phyloP scores from a whole-genome alignment of 257 asterid species.

The Nicotiana benthamiana region DNA sequence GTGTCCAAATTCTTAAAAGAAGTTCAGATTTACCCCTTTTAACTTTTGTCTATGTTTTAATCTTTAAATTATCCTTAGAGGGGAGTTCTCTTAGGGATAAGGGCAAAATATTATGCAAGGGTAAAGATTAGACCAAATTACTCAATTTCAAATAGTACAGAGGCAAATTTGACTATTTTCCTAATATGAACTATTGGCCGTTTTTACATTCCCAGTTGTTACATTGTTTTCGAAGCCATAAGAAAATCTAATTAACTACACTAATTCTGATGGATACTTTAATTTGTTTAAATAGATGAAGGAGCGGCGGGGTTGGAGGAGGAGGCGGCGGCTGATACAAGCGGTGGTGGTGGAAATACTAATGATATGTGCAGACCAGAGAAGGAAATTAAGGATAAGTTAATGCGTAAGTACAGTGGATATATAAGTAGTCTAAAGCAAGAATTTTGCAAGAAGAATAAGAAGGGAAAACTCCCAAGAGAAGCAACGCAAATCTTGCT shows the following conservation, averaged over 20 bases:
- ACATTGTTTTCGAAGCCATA: neutral
- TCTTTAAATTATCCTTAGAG: no score
- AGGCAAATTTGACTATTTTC: no score
- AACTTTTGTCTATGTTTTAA: no score
- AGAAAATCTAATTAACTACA: neutral
- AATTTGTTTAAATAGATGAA: neutral
- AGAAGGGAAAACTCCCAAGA: constrained; percentile 13
- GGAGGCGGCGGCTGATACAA: neutral
- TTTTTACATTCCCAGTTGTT: neutral
- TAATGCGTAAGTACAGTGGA: constrained; percentile 12
- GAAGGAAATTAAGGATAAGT: constrained; percentile 6
- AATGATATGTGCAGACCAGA: neutral
- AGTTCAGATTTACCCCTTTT: no score
- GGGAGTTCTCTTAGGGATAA: no score
- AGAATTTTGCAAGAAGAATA: constrained; percentile 6
- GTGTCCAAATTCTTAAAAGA: no score
- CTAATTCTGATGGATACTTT: neutral
- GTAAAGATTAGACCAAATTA: no score
- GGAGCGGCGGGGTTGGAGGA: neutral
- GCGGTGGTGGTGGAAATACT: neutral
- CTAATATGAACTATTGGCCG: no score
- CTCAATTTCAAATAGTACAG: neutral
- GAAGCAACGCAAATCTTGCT: constrained; percentile 13
- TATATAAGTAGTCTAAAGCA: constrained; percentile 13
- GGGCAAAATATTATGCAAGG: no score